Percentiles rank a stretch among this genome's conserved stretches.
phyloP scores from a whole-genome alignment of 176 grass and related monocot species.

The Triticum aestivum region IWGSC_CS_RefSeq_v2.1 NC_057800.1:478570769-478571268 shows the following conservation, averaged over 20 bases:
- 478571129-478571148: constrained; percentile 72
- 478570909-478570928: constrained; percentile 57
- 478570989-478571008: constrained; percentile 43
- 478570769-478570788: not conserved
- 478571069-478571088: not conserved
- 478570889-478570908: constrained; percentile 46
- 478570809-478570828: not conserved
- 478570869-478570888: constrained; percentile 2
- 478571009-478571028: constrained; percentile 14
- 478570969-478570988: constrained; percentile 59
- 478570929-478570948: constrained; percentile 65
- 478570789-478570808: not conserved
- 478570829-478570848: not conserved
- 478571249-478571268: constrained; percentile 71
- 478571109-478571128: constrained; percentile 75
- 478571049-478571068: constrained; percentile 9
- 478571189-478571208: not conserved
- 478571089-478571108: constrained; percentile 31
- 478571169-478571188: constrained; percentile 40
- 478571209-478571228: not conserved
- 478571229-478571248: not conserved
- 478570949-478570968: constrained; percentile 69
- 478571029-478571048: not conserved
- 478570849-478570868: not conserved
- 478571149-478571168: constrained; percentile 51